Evolutionary conservation across 495 filamentous ascomycete species (phyloP), one percentile per base, ranked within the genome.

Genomic region (Penicillium antarcticum): DNA sequence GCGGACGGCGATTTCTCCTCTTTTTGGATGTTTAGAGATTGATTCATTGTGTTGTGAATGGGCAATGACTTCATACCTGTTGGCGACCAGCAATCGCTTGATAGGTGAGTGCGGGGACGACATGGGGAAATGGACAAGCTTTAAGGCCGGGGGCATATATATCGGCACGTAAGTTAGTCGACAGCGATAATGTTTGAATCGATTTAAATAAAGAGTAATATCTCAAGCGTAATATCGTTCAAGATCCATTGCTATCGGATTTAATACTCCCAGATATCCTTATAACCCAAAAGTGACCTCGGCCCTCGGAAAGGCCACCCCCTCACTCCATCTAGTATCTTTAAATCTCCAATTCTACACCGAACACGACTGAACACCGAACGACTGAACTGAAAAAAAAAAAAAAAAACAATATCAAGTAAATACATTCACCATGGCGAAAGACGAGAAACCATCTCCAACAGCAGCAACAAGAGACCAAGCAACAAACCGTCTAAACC

Each of bases 1-100:
- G 1, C 82, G 77, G 3, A 77, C 75, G 19, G 81, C 80, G 36
- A 86, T 84, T 61, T 86, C 82, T 41, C 82, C 82, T 66, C 82
- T 82, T 43, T 43, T 23, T 62, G 29, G 57, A 61, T 38, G 51
- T 23, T 44, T 18, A 42, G 42, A 9, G 14, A 14, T 5, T 45
- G 10, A 37, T 26, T 49, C 24, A 7, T 41, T 41, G 35, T 37
- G 39, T 21, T 39, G 14, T 33, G 33, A 23, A 23, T 23, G 21
- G 21, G 21, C 5, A 8, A 16, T 13, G 42, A 9, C 13, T 3
- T 45, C 45, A 4, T 62, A 82, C 81, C 81, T 76, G 56, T 85
- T 85, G 10, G 80, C 76, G 42, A 84, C 63, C 26, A 85, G 70
- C 13, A 85, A 68, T 18, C 77, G 73, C 50, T 70, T 73, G 46